These are phyloP conservation scores for Monilinia vaccinii-corymbosi DNA, from an alignment of 2,329 filamentous ascomycete genomes.

Conservation along the genomic window DNA sequence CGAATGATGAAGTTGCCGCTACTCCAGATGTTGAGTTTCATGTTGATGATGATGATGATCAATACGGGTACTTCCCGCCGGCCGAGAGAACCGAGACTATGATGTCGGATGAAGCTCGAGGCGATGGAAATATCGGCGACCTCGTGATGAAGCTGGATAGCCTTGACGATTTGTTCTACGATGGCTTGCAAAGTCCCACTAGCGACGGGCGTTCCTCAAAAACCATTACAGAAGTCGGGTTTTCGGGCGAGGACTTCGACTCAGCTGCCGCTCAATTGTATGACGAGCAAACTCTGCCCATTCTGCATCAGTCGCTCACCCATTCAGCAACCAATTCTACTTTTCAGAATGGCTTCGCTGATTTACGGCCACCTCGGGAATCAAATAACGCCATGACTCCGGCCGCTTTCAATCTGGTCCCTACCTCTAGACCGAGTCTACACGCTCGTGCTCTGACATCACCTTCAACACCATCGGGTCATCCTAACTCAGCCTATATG, in stretches of 20 bases:
- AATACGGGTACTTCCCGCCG: constrained; percentile 54
- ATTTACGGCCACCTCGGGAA: constrained; percentile 54
- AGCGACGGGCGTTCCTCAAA: constrained; percentile 53
- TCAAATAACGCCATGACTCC: constrained; percentile 56
- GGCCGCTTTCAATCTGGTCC: constrained; percentile 43
- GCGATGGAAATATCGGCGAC: constrained; percentile 69
- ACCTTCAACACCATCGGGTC: constrained; percentile 52
- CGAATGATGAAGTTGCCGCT: constrained; percentile 50
- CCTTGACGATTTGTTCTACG: constrained; percentile 74
- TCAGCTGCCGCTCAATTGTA: constrained; percentile 69
- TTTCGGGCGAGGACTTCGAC: constrained; percentile 57
- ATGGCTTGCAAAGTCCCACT: constrained; percentile 45
- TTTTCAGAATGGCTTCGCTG: constrained; percentile 83
- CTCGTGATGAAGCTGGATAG: constrained; percentile 73
- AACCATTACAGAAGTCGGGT: constrained; percentile 56
- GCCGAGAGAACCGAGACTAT: constrained; percentile 70
- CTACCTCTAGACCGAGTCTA: constrained; percentile 52
- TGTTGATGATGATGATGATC: constrained; percentile 77
- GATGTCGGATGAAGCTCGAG: constrained; percentile 66
- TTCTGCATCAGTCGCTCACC: constrained; percentile 71
- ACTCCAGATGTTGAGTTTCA: constrained; percentile 89
- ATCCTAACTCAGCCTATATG: constrained; percentile 50
- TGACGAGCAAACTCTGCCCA: constrained; percentile 85
- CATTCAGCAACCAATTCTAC: constrained; percentile 61
- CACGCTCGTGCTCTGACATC: constrained; percentile 82